Evolutionary conservation across 345 rosid species (phyloP).

Genomic region (Lepidium aucheri): DNA sequence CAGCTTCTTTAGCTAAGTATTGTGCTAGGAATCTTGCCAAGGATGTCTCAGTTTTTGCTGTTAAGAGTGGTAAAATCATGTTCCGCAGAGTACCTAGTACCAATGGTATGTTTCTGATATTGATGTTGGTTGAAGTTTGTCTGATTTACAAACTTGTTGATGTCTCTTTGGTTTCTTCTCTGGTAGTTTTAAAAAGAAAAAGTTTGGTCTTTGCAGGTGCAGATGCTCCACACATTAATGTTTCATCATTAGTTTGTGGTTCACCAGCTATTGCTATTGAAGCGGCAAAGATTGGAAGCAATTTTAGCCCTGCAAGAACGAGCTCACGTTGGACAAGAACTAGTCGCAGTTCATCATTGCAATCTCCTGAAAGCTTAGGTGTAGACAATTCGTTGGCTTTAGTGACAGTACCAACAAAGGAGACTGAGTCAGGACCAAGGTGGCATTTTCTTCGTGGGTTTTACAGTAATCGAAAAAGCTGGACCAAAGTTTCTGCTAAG

Average conservation of each 20-base stretch:
- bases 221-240: constrained; percentile 12
- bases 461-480: constrained; percentile 27
- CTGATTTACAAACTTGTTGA: background rate
- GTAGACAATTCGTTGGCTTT: constrained; percentile 48
- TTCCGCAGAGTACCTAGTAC: constrained; percentile 31
- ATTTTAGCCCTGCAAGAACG: constrained; percentile 17
- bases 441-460: constrained; percentile 55
- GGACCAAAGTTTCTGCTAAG: constrained; percentile 40
- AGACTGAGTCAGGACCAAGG: constrained; percentile 34
- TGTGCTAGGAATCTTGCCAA: constrained; percentile 67
- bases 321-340: constrained; percentile 30
- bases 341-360: constrained; percentile 6
- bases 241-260: constrained; percentile 28
- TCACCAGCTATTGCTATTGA: constrained; percentile 22
- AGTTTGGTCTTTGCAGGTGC: constrained; percentile 13
- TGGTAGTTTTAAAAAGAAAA: background rate
- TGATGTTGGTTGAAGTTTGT: background rate
- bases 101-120: constrained; percentile 29
- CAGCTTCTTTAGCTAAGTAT: constrained; percentile 64
- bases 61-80: constrained; percentile 63
- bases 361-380: constrained; percentile 14
- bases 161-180: background rate
- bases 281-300: constrained; percentile 19
- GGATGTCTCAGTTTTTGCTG: constrained; percentile 54
- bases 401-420: constrained; percentile 37